These are phyloP conservation scores for Phaeotremella skinneri DNA, from an alignment of 768 basidiomycete species.

Conservation along the genomic window DNA sequence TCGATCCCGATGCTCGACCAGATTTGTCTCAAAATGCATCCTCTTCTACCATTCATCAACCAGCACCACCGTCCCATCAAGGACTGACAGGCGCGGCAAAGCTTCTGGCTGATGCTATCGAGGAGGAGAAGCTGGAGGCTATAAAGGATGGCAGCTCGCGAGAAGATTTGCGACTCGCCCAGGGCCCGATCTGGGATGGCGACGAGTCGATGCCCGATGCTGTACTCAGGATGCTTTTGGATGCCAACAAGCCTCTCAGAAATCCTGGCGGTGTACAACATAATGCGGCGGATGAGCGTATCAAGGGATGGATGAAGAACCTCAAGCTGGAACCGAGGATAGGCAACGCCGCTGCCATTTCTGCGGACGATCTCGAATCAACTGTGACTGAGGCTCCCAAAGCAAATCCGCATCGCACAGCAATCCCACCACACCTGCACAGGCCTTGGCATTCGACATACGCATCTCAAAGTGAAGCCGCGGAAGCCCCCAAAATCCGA, in stretches of 20 bases:
- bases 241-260: slow-evolving; percentile 74
- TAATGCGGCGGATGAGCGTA: slow-evolving; percentile 36
- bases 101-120: slow-evolving; percentile 65
- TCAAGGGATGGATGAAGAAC: slow-evolving; percentile 34
- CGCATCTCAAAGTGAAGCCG: slow-evolving; percentile 23
- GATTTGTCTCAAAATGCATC: neutral
- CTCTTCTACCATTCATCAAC: neutral
- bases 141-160: slow-evolving; percentile 25
- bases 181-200: slow-evolving; percentile 71
- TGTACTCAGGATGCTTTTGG: slow-evolving; percentile 78
- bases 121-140: slow-evolving; percentile 41
- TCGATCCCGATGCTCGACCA: no score
- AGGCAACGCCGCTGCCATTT: slow-evolving; percentile 31
- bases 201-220: slow-evolving; percentile 69
- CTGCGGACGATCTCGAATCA: slow-evolving; percentile 55
- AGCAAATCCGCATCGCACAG: slow-evolving; percentile 34
- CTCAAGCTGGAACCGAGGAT: slow-evolving; percentile 54
- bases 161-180: slow-evolving; percentile 53
- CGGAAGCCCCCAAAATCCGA: slow-evolving; percentile 33
- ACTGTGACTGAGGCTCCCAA: neutral
- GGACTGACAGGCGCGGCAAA: slow-evolving; percentile 54
- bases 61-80: neutral
- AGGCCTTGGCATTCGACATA: slow-evolving; percentile 48
- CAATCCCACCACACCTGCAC: slow-evolving; percentile 45
- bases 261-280: slow-evolving; percentile 49